A percentile compares a stretch with the other conserved stretches of the same genome.
Evolutionary conservation across 805 yeast species (phyloP).

Genomic region (Cyberlindnera amylophila): DNA sequence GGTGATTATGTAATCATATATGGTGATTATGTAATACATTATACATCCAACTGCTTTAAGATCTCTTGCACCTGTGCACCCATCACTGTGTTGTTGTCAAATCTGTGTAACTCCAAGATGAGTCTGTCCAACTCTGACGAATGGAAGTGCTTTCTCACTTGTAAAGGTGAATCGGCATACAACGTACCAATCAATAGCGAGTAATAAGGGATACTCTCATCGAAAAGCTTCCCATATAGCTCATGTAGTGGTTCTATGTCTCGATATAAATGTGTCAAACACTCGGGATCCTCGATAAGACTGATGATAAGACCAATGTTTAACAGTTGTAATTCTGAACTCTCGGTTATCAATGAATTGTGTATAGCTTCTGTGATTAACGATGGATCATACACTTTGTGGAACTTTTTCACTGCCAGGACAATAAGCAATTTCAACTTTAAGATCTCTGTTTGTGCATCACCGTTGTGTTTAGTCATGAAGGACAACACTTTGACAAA

Average conservation of each 20-base stretch:
- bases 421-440: slow-evolving; percentile 20
- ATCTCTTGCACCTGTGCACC: slow-evolving; percentile 16
- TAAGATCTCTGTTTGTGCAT: slow-evolving; percentile 3
- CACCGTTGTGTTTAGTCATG: not conserved
- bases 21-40: too few species aligned
- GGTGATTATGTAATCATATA: not conserved
- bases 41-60: slow-evolving; percentile 3
- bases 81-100: slow-evolving; percentile 16
- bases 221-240: slow-evolving; percentile 5
- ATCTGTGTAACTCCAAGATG: slow-evolving; percentile 16
- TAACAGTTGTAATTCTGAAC: slow-evolving; percentile 17
- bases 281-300: slow-evolving; percentile 15
- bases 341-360: not conserved
- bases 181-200: slow-evolving; percentile 20
- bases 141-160: slow-evolving; percentile 11
- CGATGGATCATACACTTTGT: not conserved
- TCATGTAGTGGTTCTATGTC: slow-evolving; percentile 8
- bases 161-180: slow-evolving; percentile 2
- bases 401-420: slow-evolving; percentile 12
- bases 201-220: slow-evolving; percentile 14
- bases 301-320: slow-evolving; percentile 23
- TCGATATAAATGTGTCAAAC: not conserved
- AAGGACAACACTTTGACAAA: slow-evolving; percentile 1
- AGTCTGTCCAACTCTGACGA: slow-evolving; percentile 14
- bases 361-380: slow-evolving; percentile 1